Percentiles rank a stretch among this genome's conserved stretches.
Evolutionary conservation across 805 yeast genomes (phyloP).

Genomic region (Cyberlindnera meyerae): DNA sequence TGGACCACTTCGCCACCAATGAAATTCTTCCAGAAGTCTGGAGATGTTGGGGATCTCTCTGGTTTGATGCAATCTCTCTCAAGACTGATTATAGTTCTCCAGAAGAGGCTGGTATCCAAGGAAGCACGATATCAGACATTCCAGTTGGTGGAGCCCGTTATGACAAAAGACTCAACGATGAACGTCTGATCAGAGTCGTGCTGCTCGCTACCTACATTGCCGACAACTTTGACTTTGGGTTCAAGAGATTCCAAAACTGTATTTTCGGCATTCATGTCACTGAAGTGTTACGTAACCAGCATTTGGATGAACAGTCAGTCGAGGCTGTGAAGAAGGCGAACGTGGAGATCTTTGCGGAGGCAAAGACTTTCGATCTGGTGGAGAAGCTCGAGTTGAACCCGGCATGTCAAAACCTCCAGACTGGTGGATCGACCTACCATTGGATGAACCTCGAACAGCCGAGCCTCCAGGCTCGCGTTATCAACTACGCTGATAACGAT

Average conservation of each 20-base stretch:
- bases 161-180: conserved; percentile 37
- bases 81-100: conserved; percentile 49
- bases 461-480: not conserved
- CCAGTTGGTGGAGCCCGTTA: conserved; percentile 60
- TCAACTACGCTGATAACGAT: conserved; percentile 12
- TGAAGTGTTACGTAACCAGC: conserved; percentile 9
- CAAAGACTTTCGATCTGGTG: conserved; percentile 13
- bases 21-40: conserved; percentile 72
- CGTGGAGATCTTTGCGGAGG: conserved; percentile 12
- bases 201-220: conserved; percentile 48
- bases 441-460: conserved; percentile 8
- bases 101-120: conserved; percentile 52
- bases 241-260: conserved; percentile 38
- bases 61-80: conserved; percentile 60
- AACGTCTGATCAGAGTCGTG: conserved; percentile 46
- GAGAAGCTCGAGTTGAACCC: conserved; percentile 11
- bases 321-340: conserved; percentile 10
- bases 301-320: conserved; percentile 3
- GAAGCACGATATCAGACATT: conserved; percentile 51
- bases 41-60: conserved; percentile 81
- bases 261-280: conserved; percentile 16
- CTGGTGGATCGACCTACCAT: conserved; percentile 2
- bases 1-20: conserved; percentile 49
- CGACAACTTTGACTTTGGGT: conserved; percentile 49
- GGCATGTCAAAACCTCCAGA: conserved; percentile 2